Evolutionary conservation across 192 early-diverging fungal genomes (phyloP), one percentile per base, ranked within the genome.

Genomic region (Podila epigama): DNA sequence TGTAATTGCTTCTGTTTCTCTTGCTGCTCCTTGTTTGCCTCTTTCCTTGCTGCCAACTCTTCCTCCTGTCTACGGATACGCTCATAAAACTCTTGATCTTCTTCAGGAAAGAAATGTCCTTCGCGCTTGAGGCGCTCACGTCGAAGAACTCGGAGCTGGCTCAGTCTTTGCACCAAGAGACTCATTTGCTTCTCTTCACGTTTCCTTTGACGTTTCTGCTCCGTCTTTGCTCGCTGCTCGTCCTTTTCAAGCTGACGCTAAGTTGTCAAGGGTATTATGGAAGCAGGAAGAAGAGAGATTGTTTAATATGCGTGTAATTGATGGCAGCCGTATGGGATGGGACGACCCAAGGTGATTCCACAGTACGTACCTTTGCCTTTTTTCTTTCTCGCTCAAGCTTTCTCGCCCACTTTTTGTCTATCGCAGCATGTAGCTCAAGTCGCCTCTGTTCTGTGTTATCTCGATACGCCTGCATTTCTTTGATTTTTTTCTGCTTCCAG

Each of bases 401-500:
- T 22, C 44, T 48, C 12, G 44, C n/a, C 44, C 44, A 48, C 44
- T 48, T 20, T 16, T 22, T 48, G 20, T 48, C 44, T 22, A 48
- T 48, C n/a, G n/a, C 44, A 18, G 44, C 44, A 10, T 48, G 44
- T 8, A 48, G 6, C n/a, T 48, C 25, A 18, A 22, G n/a, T 48
- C 44, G 16, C 44, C 44, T 48, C 25, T 5, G 25, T 8, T 48
- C 44, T 48, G 44, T 22, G 20, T 20, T 48, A 22, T 48, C 20
- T 48, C 44, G 44, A 48, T 48, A 48, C 20, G n/a, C 44, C 25
- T 48, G 44, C 44, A 48, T 48, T 48, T 48, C 44, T 20, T 48
- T 48, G 44, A 48, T 20, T 48, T 48, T 48, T 25, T 7, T 48
- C 44, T 48, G 44, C 44, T 22, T 4, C 44, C 44, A 48, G 20